phyloP scores from a whole-genome alignment of 345 rosid genomes.

The Atalantia buxifolia region DNA sequence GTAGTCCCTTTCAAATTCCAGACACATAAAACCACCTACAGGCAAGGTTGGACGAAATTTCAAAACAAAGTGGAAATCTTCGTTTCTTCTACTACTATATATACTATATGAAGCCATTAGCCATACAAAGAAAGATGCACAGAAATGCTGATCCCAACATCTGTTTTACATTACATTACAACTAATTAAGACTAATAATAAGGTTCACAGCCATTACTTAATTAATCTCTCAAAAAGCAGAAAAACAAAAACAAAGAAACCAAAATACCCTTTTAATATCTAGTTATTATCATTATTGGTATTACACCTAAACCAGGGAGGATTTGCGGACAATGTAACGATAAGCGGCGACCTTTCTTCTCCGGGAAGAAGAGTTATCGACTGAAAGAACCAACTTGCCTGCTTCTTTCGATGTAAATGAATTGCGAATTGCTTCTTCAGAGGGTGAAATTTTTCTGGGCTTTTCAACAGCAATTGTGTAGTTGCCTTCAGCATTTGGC shows the following conservation, averaged over 20 bases:
- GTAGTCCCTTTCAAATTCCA: neutral
- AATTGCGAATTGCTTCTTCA: slow-evolving; percentile 79
- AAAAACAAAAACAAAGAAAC: neutral
- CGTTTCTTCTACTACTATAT: neutral
- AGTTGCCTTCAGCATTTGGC: slow-evolving; percentile 74
- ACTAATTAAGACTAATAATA: slow-evolving; percentile 6
- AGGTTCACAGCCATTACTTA: slow-evolving; percentile 18
- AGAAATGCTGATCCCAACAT: neutral
- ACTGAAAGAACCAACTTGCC: slow-evolving; percentile 90
- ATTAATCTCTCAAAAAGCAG: neutral
- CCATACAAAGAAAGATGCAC: neutral
- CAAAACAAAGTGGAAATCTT: neutral
- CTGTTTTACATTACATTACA: slow-evolving; percentile 22
- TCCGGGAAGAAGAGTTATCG: slow-evolving; percentile 74
- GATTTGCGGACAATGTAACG: slow-evolving; percentile 86
- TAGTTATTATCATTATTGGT: neutral
- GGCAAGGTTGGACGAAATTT: neutral
- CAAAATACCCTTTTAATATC: slow-evolving; percentile 13
- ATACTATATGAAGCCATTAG: neutral
- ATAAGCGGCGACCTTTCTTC: slow-evolving; percentile 89
- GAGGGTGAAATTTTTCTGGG: slow-evolving; percentile 44
- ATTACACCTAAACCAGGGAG: slow-evolving; percentile 13
- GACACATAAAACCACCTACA: neutral
- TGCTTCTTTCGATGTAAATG: slow-evolving; percentile 65
- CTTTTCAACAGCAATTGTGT: slow-evolving; percentile 81